Evolutionary conservation across 108 stramenopile genomes (phyloP).

Genomic region (Pseudonitzschia pungens): DNA sequence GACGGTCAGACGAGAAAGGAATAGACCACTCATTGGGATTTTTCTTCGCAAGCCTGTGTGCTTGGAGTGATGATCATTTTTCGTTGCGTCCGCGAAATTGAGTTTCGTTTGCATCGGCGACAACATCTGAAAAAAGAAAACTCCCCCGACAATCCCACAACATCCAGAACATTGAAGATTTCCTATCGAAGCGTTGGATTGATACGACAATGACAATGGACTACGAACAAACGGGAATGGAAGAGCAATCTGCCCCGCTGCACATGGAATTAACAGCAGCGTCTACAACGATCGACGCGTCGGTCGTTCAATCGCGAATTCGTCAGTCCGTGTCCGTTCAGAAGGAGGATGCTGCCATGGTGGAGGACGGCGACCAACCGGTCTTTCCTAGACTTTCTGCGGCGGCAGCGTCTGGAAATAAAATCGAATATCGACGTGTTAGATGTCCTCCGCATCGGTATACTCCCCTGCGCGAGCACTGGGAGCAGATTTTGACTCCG

Average conservation of each 20-base stretch:
- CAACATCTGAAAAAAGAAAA: not conserved
- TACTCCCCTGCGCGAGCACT: conserved; percentile 21
- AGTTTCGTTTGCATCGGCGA: not conserved
- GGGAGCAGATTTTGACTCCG: conserved; percentile 28
- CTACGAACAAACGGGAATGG: conserved; percentile 12
- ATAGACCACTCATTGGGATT: not conserved
- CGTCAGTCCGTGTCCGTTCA: conserved; percentile 73
- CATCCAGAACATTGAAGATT: not conserved
- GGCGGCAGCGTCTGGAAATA: conserved; percentile 66
- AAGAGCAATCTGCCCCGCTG: not conserved
- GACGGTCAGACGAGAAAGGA: not conserved
- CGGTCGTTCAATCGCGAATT: conserved; percentile 75
- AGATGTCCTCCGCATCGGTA: conserved; percentile 94
- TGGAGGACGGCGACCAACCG: conserved; percentile 69
- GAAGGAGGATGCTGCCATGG: conserved; percentile 38
- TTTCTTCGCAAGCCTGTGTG: too few relatives aligned
- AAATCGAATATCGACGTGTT: conserved; percentile 87
- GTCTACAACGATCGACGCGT: conserved; percentile 71
- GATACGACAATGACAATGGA: not conserved
- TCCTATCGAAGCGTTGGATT: too few relatives aligned
- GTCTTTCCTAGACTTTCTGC: conserved; percentile 79
- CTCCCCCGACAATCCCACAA: not conserved
- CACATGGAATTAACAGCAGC: conserved; percentile 38
- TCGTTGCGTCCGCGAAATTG: too few relatives aligned
- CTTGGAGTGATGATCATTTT: too few relatives aligned